A percentile compares a stretch with the other conserved stretches of the same genome.
Evolutionary conservation across 305 asterid genomes (phyloP).

Genomic region (Euphrasia arctica): DNA sequence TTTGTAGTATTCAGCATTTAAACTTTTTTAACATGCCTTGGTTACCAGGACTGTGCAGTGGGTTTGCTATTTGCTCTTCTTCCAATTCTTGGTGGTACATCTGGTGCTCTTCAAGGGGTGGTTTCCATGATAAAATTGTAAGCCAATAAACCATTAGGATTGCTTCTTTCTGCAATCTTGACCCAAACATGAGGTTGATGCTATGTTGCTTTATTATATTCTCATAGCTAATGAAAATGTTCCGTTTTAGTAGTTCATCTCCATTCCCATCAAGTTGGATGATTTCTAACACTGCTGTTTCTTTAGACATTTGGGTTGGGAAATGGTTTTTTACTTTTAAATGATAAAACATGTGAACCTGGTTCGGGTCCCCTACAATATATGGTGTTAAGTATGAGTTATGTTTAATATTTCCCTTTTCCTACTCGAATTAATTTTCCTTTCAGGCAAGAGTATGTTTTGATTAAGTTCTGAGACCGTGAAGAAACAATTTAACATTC

Average conservation of each 20-base stretch:
- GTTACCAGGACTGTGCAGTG: slow-evolving; percentile 73
- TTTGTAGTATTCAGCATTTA: slow-evolving; percentile 11
- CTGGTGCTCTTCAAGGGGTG: slow-evolving; percentile 73
- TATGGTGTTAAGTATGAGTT: too few species aligned
- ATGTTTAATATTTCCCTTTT: too few species aligned
- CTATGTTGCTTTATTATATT: background rate
- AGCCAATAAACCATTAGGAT: slow-evolving; percentile 29
- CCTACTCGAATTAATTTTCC: background rate
- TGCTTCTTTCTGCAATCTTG: background rate
- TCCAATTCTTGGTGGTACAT: slow-evolving; percentile 81
- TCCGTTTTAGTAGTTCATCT: too few species aligned
- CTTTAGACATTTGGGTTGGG: too few species aligned
- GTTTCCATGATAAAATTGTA: slow-evolving; percentile 67
- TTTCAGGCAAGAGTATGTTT: slow-evolving; percentile 9
- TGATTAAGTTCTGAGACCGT: slow-evolving; percentile 23
- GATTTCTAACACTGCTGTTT: too few species aligned
- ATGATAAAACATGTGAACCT: too few species aligned
- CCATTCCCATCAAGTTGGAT: too few species aligned
- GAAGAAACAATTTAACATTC: slow-evolving; percentile 17
- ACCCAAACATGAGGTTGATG: too few species aligned
- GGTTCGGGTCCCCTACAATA: too few species aligned
- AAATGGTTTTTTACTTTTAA: too few species aligned
- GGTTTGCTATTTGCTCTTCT: slow-evolving; percentile 84
- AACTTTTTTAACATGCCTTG: slow-evolving; percentile 29
- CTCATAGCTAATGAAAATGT: background rate